Base-by-base conservation (phyloP, 352 stramenopile genomes). In the Thraustochytrium sp. region DNA sequence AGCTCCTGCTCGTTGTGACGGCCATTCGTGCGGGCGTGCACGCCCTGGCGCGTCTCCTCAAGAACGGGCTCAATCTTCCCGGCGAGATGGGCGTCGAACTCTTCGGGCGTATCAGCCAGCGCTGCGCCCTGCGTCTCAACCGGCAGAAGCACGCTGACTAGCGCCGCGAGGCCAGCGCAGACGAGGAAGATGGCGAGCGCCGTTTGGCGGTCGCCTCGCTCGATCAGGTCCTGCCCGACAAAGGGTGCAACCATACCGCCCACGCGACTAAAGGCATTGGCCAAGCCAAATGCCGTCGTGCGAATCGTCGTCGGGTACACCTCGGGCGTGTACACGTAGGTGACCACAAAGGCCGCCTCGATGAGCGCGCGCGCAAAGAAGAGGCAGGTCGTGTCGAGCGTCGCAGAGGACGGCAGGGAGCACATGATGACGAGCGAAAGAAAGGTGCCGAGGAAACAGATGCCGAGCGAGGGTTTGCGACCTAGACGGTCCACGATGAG, bases 311-410 rank as follows among this genome's bases (percentile, higher is more conserved):
- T 87, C 16, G 83, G 82, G 63, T 84, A 86, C 5, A 86, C 62
- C 48, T 86, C 83, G 2, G 83, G 75, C 31, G 83, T 86, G 49
- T 75, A 86, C n/a, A 86, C 38, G 42, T 84, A 86, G 31, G 54
- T 51, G 31, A 80, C 21, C 1, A 48, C 40, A 56, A 86, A 86
- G n/a, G 49, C 46, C 4, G 82, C 37, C 49, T 87, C 36, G 38
- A 84, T 84, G 44, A 75, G n/a, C 21, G 53, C 83, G 5, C 83
- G 37, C 5, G 21, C 83, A 13, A 86, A 36, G 48, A 86, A 86
- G n/a, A 86, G 37, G 38, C 86, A 56, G 8, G 9, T 37, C 8
- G 82, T 85, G 16, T 80, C 68, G 4, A 37, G 9, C 46, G 31
- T 34, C 1, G 21, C 18, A 29, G 68, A 80, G 23, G 23, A 8